Evolutionary conservation across 805 yeast species (phyloP).

Genomic region (Metschnikowia lochheadii): DNA sequence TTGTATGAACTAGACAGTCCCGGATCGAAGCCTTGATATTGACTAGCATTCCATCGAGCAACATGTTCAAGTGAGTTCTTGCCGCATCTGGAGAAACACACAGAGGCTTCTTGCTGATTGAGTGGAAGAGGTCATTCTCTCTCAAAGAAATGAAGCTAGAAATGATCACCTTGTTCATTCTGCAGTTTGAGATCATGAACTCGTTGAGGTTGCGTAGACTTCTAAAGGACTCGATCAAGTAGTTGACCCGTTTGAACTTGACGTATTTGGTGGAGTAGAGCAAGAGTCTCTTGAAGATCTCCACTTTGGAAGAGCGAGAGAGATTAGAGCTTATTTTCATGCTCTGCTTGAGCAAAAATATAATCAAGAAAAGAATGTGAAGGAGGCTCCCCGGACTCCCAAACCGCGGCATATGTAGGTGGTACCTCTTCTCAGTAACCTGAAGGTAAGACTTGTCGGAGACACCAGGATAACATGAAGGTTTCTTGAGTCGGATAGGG

Average conservation of each 20-base stretch:
- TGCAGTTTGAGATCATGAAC: constrained; percentile 32
- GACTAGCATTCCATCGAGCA: constrained; percentile 26
- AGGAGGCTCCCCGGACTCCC: constrained; percentile 14
- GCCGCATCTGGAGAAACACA: background rate
- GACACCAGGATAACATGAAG: constrained; percentile 2
- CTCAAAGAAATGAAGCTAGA: constrained; percentile 28
- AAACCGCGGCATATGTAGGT: constrained; percentile 3
- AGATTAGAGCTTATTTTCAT: constrained; percentile 5
- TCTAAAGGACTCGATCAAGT: constrained; percentile 23
- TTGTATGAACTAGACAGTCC: constrained; percentile 28
- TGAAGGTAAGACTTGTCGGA: constrained; percentile 22
- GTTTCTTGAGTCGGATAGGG: background rate
- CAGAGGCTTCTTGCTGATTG: constrained; percentile 9
- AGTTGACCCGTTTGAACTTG: constrained; percentile 22
- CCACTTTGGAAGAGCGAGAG: constrained; percentile 13
- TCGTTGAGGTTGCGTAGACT: constrained; percentile 23
- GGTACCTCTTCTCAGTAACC: constrained; percentile 16
- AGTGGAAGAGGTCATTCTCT: constrained; percentile 27
- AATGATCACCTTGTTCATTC: constrained; percentile 35
- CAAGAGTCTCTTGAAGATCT: constrained; percentile 30
- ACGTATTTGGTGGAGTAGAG: constrained; percentile 27
- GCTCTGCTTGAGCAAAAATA: constrained; percentile 26
- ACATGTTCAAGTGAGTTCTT: constrained; percentile 20
- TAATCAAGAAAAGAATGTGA: constrained; percentile 22
- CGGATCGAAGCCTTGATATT: constrained; percentile 27